Evolutionary conservation across 1,284 basidiomycete genomes (phyloP).

Genomic region (Sporisorium graminicola): DNA sequence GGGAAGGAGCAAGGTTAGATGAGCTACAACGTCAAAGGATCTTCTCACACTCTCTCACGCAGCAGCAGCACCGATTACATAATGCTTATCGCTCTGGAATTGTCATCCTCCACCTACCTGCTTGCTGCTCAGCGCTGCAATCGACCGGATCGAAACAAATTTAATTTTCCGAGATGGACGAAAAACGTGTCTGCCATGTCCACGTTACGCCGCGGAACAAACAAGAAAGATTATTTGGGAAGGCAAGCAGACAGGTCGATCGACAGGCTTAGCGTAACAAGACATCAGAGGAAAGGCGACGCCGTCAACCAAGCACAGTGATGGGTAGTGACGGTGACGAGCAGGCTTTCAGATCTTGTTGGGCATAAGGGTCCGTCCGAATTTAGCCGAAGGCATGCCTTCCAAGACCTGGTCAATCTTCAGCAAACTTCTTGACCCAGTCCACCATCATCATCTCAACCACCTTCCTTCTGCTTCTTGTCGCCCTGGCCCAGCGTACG

Average conservation of each 20-base stretch:
- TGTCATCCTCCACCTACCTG: constrained; percentile 8
- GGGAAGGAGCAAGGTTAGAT: not conserved
- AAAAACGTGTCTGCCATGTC: constrained; percentile 5
- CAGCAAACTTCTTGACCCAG: not conserved
- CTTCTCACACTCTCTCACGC: constrained; percentile 4
- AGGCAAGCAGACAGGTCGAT: too few relatives aligned
- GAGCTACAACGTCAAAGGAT: not conserved
- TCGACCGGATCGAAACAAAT: not conserved
- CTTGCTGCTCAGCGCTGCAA: too few relatives aligned
- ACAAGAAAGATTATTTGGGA: too few relatives aligned
- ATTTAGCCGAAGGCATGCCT: constrained; percentile 20
- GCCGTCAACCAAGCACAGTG: not conserved
- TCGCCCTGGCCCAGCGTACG: too few relatives aligned
- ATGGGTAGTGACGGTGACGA: not conserved
- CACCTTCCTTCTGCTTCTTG: too few relatives aligned
- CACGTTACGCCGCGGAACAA: not conserved
- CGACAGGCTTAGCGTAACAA: constrained; percentile 3
- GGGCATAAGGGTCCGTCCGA: constrained; percentile 26
- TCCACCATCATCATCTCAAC: not conserved
- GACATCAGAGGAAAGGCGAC: not conserved
- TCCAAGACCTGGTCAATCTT: not conserved
- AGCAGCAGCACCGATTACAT: constrained; percentile 5
- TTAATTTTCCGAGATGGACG: constrained; percentile 12
- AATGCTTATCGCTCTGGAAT: not conserved
- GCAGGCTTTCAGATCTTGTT: not conserved